Evolutionary conservation across 2,329 filamentous ascomycete species (phyloP), one percentile per base, ranked within the genome.

Genomic region (Fusarium euwallaceae): DNA sequence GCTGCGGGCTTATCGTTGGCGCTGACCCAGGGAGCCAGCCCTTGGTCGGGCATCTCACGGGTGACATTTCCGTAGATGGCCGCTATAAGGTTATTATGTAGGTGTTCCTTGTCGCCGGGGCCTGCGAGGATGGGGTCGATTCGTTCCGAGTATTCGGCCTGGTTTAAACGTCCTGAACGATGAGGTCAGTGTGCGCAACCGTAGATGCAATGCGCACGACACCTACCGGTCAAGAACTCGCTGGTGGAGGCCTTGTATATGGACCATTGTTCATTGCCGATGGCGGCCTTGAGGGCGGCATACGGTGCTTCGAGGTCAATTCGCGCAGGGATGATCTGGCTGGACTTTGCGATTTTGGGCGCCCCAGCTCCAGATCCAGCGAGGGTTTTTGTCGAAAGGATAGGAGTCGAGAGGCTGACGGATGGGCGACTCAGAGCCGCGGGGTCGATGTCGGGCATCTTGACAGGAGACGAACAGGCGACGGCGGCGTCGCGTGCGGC

Each of bases 361-460:
- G 86, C 83, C 62, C 82, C 83, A 3, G 88, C 83, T 2, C 86
- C 84, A 43, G 88, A 86, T 65, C 89, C 85, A 53, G 87, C 87
- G 75, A 92, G 87, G 61, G 89, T 85, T 80, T 92, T 92, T 53
- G 84, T 86, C 69, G 88, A 83, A 67, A 92, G 82, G 45, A 90
- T 85, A 69, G 91, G 90, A 6, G 90, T 92, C 55, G 89, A 86
- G 65, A 91, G 86, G 81, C 84, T 87, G 81, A 88, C 82, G 58
- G 89, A 84, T 71, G 90, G 88, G 79, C 90, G 89, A 86, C 90
- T 92, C 78, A 93, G 83, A 74, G 91, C 90, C 85, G 91, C 90
- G 79, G 91, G 91, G 86, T 92, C 91, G 84, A 93, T 92, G 84
- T 92, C 91, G 78, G 91, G 90, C 91, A 92, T 92, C 75, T 78